Conservation (phyloP, 768 basidiomycete genomes). For the Guyanaporus albipodus region DNA sequence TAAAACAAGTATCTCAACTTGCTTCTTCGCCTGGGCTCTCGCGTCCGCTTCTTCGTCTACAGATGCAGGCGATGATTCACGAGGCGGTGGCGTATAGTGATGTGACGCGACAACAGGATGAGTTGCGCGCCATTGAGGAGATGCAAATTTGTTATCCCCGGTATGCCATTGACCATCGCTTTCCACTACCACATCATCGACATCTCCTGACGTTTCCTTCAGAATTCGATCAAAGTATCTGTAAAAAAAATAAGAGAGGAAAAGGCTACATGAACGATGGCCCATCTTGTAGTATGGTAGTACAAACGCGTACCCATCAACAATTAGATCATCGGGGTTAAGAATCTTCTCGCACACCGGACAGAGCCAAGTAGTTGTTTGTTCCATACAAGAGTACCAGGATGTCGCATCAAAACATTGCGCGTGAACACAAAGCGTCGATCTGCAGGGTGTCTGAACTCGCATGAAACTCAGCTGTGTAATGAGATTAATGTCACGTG, state of each 20-base stretch:
- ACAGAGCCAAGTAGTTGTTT: constrained; percentile 94
- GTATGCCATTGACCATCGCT: constrained; percentile 97
- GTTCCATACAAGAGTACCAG: constrained; percentile 94
- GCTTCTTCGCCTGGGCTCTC: constrained; percentile 44
- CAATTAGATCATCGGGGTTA: constrained; percentile 75
- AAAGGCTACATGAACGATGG: too few species aligned
- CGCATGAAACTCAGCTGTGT: constrained; percentile 80
- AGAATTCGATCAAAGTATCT: constrained; percentile 91
- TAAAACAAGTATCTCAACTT: constrained; percentile 58
- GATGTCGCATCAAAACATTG: constrained; percentile 95
- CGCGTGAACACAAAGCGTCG: constrained; percentile 80
- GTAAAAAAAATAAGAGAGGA: too few species aligned
- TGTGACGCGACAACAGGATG: constrained; percentile 39
- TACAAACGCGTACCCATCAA: constrained; percentile 71
- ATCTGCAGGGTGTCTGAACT: constrained; percentile 80
- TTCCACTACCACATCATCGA: constrained; percentile 93
- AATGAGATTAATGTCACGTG: neutral
- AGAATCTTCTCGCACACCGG: constrained; percentile 86
- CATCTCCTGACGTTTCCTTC: constrained; percentile 65
- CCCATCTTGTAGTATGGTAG: neutral
- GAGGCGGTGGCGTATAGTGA: constrained; percentile 29
- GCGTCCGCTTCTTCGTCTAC: constrained; percentile 28
- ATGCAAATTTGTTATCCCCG: constrained; percentile 79
- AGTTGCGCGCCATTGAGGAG: constrained; percentile 59
- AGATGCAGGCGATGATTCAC: constrained; percentile 25